phyloP scores from a whole-genome alignment of 495 filamentous ascomycete species.

The Usnea hakonensis region DNA sequence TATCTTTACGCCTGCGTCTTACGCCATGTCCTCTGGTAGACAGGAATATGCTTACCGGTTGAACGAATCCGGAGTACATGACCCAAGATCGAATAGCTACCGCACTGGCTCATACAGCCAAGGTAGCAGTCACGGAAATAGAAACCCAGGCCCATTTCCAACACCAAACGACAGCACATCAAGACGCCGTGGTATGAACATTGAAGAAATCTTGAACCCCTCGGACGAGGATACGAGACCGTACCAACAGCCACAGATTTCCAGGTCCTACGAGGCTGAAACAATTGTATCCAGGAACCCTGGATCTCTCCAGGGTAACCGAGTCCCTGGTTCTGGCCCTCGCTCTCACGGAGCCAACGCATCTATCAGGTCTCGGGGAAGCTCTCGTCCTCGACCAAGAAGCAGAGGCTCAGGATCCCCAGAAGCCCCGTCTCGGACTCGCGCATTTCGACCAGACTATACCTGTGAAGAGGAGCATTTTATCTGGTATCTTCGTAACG shows the following conservation, averaged over 20 bases:
- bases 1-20: background rate
- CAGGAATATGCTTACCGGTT: background rate
- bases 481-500: conserved; percentile 50
- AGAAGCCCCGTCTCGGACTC: background rate
- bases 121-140: background rate
- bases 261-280: background rate
- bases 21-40: conserved; percentile 1
- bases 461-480: conserved; percentile 48
- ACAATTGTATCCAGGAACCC: background rate
- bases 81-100: background rate
- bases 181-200: conserved; percentile 18
- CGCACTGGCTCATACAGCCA: background rate
- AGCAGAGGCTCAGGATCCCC: conserved; percentile 1
- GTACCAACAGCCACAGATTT: background rate
- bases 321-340: background rate
- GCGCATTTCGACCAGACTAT: conserved; percentile 27
- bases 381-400: conserved; percentile 5
- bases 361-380: background rate
- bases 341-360: background rate
- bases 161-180: background rate
- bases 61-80: background rate
- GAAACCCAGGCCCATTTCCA: background rate
- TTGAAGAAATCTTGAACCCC: conserved; percentile 22
- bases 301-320: background rate
- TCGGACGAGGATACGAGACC: conserved; percentile 10